Evolutionary conservation across 208 protist genomes (phyloP), one percentile per base, ranked within the genome.

Genomic region (Leishmania arabica): DNA sequence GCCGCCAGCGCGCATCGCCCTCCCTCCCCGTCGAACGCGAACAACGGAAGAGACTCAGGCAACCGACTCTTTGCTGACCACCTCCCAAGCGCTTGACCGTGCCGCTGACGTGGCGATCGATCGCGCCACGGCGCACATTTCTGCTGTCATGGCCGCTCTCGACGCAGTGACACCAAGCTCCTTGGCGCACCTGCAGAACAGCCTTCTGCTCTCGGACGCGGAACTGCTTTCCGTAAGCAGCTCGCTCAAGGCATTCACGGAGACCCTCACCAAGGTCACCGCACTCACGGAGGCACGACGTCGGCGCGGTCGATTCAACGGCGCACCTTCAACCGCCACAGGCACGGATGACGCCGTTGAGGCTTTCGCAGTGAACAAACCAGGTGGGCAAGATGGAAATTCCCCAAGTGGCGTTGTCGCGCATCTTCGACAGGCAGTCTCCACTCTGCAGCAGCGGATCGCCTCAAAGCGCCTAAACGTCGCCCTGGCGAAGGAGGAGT

Each of bases 401-500:
- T 1, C 8, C n/a, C 37, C 62, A 21, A 78, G 54, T 34, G 80
- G 66, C 5, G 37, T 82, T 9, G 74, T 84, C 1, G 72, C 47
- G 1, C 89, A 92, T 66, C 74, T 91, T 34, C 81, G 85, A n/a
- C 76, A 86, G 40, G 81, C 80, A 3, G 72, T 96, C n/a, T 70
- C 75, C 34, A 81, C 84, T 40, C 76, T 93, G 21, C 84, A 89
- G 62, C 76, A 70, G 21, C 76, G 51, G 3, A 83, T 95, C 19
- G 86, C 88, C 53, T 69, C 80, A 1, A 84, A 82, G 31, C 86
- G 92, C 1, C 79, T 96, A 53, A 78, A 77, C 7, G 81, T 97
- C 34, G 82, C 89, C 15, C 85, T 97, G 6, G 94, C 93, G 66
- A 96, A 96, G 79, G 92, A 96, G 72, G 93, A 97, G 60, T 53